A percentile compares a stretch with the other conserved stretches of the same genome.
phyloP scores from a whole-genome alignment of 176 grass and related monocot species.

The Pharus latifolius region DNA sequence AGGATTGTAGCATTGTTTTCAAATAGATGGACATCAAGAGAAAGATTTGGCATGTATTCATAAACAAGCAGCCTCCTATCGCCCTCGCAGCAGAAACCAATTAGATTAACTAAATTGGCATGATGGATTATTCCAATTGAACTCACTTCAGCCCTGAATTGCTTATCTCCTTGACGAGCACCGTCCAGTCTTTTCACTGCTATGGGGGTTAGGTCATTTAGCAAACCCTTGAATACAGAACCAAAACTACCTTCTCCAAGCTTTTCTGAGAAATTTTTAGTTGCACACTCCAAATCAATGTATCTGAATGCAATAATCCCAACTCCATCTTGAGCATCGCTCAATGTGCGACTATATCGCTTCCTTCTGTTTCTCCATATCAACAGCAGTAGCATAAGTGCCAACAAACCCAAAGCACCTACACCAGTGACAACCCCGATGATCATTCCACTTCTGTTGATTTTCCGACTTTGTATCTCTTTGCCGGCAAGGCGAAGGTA shows the following conservation, averaged over 20 bases:
- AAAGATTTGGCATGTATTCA: constrained; percentile 46
- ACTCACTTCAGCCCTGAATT: constrained; percentile 36
- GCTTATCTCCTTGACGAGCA: constrained; percentile 48
- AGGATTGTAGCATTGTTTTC: not conserved
- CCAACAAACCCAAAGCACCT: not conserved
- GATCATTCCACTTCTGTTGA: not conserved
- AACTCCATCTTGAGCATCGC: not conserved
- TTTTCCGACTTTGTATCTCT: constrained; percentile 14
- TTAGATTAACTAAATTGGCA: constrained; percentile 43
- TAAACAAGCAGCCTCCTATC: constrained; percentile 46
- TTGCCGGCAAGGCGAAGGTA: constrained; percentile 35
- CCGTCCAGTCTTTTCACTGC: constrained; percentile 53
- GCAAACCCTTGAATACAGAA: constrained; percentile 39
- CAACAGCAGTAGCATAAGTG: not conserved
- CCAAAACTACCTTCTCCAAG: constrained; percentile 48
- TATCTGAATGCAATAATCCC: constrained; percentile 22
- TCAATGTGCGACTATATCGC: not conserved
- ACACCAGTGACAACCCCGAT: not conserved
- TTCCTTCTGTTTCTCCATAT: not conserved
- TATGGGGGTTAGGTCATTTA: constrained; percentile 16
- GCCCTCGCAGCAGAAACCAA: constrained; percentile 45
- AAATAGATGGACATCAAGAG: constrained; percentile 40
- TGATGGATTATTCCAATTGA: constrained; percentile 41
- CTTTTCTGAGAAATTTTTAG: constrained; percentile 36
- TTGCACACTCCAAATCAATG: constrained; percentile 20